Evolutionary conservation across 1,284 basidiomycete species (phyloP).

Genomic region (Puccinia polysora): DNA sequence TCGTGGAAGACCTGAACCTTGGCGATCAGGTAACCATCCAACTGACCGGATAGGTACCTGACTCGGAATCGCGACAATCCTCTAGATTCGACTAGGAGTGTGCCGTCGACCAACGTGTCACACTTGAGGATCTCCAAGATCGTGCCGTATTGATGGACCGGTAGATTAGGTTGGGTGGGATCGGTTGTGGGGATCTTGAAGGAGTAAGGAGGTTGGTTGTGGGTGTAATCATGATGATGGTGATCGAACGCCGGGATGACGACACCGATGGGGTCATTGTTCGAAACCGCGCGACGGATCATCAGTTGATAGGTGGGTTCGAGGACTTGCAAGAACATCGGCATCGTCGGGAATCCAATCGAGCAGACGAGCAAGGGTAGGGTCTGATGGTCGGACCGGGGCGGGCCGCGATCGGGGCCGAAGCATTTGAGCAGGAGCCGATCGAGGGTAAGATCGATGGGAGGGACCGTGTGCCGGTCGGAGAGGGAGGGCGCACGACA

Average conservation of each 20-base stretch:
- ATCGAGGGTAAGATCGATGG: neutral
- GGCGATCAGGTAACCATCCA: constrained; percentile 85
- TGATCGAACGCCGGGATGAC: constrained; percentile 63
- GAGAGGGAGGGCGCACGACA: constrained; percentile 61
- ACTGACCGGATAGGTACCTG: constrained; percentile 65
- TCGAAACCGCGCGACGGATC: constrained; percentile 82
- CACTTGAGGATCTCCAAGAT: constrained; percentile 84
- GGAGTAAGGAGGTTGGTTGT: constrained; percentile 47
- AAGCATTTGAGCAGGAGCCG: constrained; percentile 45
- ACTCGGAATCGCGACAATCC: constrained; percentile 79
- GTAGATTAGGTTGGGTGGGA: constrained; percentile 42
- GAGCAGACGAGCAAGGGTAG: constrained; percentile 88
- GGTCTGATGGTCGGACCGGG: constrained; percentile 60
- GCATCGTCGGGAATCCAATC: constrained; percentile 82
- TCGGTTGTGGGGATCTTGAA: constrained; percentile 53
- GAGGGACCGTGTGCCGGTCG: neutral
- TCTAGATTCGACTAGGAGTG: constrained; percentile 80
- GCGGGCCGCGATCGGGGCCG: constrained; percentile 57
- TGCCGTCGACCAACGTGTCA: constrained; percentile 79
- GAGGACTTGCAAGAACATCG: constrained; percentile 82
- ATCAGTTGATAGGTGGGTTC: constrained; percentile 87
- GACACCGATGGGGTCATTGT: constrained; percentile 78
- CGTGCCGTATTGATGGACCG: constrained; percentile 71
- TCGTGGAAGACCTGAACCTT: constrained; percentile 69
- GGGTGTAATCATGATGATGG: constrained; percentile 46